These are phyloP conservation scores for Saksenaea vasiformis DNA, from an alignment of 371 early-diverging fungal genomes.

Conservation along the genomic window DNA sequence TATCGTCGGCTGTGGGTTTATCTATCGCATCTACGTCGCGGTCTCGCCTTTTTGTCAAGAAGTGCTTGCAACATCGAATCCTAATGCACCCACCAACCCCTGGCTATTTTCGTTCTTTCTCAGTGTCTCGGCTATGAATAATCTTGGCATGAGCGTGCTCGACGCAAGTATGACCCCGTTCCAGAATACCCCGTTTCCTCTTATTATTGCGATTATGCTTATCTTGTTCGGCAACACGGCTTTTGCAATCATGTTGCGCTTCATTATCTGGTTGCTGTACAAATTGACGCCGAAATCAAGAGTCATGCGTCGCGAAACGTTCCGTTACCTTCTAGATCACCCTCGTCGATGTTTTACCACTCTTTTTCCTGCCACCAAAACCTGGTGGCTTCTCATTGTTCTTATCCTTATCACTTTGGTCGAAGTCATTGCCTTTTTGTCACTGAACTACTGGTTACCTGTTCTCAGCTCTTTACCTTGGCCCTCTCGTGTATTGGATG, in stretches of 20 bases:
- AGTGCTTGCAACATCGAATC: constrained; percentile 20
- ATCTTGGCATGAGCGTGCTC: constrained; percentile 31
- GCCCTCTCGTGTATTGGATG: constrained; percentile 35
- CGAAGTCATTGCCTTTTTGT: constrained; percentile 35
- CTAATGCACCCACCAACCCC: constrained; percentile 23
- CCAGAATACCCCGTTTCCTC: constrained; percentile 27
- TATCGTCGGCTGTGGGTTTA: constrained; percentile 26
- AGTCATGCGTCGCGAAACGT: constrained; percentile 34
- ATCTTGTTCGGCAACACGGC: constrained; percentile 47
- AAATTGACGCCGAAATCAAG: constrained; percentile 32
- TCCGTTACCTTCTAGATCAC: constrained; percentile 40
- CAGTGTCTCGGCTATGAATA: constrained; percentile 38
- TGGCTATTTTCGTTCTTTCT: constrained; percentile 45
- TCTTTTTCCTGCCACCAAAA: constrained; percentile 40
- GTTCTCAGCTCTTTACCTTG: constrained; percentile 29
- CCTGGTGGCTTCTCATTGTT: constrained; percentile 42
- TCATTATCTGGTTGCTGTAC: constrained; percentile 38
- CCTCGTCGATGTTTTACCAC: constrained; percentile 50
- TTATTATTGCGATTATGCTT: constrained; percentile 27
- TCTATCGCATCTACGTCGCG: constrained; percentile 35
- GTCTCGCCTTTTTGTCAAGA: constrained; percentile 30
- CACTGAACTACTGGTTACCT: constrained; percentile 41
- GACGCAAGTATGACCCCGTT: constrained; percentile 45
- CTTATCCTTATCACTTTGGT: constrained; percentile 31
- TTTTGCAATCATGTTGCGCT: constrained; percentile 37